A percentile compares a stretch with the other conserved stretches of the same genome.
These are phyloP conservation scores for Blastomyces percursus DNA, from an alignment of 2,329 filamentous ascomycete species.

Conservation along the genomic window DNA sequence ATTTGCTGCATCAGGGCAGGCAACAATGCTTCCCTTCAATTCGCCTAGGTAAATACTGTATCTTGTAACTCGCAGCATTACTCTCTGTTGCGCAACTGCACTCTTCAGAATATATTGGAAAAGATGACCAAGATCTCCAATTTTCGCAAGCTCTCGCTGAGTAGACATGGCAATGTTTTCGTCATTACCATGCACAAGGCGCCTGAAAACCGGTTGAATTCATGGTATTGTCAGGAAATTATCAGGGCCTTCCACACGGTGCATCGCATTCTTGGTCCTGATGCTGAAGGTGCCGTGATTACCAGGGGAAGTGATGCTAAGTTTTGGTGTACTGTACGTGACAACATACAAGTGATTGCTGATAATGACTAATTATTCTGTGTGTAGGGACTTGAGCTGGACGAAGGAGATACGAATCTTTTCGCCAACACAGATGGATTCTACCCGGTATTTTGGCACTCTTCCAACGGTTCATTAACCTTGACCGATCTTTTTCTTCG, in stretches of 20 bases:
- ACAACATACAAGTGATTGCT: not conserved
- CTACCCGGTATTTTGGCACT: constrained; percentile 42
- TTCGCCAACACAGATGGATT: constrained; percentile 49
- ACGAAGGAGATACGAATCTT: constrained; percentile 39
- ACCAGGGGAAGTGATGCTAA: constrained; percentile 41
- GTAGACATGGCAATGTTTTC: constrained; percentile 40
- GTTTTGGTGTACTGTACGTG: constrained; percentile 38
- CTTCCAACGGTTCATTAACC: constrained; percentile 14
- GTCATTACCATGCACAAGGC: constrained; percentile 45
- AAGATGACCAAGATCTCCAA: constrained; percentile 20
- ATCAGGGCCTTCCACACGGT: constrained; percentile 41
- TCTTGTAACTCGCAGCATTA: not conserved
- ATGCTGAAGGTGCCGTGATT: constrained; percentile 43
- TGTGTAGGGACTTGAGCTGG: constrained; percentile 34
- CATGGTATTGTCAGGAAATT: constrained; percentile 37
- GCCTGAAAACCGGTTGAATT: constrained; percentile 45
- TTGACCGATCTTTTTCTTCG: constrained; percentile 13
- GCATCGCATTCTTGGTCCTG: constrained; percentile 37
- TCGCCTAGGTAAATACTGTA: not conserved
- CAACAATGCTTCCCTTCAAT: not conserved
- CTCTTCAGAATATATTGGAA: not conserved
- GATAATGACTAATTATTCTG: not conserved
- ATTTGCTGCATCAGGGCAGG: not conserved
- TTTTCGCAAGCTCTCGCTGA: constrained; percentile 36
- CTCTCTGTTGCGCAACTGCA: not conserved